Evolutionary conservation across 495 filamentous ascomycete genomes (phyloP).

Genomic region (Lepraria neglecta): DNA sequence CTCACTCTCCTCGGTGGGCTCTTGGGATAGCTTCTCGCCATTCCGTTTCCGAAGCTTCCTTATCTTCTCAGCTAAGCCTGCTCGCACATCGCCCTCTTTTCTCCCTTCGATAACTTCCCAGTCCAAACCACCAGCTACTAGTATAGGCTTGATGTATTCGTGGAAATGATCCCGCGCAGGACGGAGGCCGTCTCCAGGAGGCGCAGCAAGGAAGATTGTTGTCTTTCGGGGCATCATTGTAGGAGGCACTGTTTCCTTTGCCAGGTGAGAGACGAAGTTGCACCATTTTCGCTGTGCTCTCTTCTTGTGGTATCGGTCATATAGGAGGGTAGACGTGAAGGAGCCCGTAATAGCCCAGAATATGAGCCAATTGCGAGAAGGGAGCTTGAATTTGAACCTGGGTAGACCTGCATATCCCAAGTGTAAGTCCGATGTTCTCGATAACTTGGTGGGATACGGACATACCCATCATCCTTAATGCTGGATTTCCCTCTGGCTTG

Average conservation of each 20-base stretch:
- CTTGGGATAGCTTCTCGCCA: constrained; percentile 43
- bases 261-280: constrained; percentile 77
- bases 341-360: constrained; percentile 75
- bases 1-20: constrained; percentile 37
- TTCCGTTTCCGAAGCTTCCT: constrained; percentile 55
- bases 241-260: constrained; percentile 63
- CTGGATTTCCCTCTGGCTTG: constrained; percentile 50
- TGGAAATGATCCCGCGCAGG: constrained; percentile 86
- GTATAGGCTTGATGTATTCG: constrained; percentile 88
- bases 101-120: constrained; percentile 92
- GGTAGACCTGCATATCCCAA: constrained; percentile 52
- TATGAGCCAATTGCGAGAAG: constrained; percentile 96
- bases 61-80: constrained; percentile 73
- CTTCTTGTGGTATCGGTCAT: constrained; percentile 86
- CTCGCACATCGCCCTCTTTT: constrained; percentile 79
- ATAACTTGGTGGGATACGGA: background rate
- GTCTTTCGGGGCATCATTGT: constrained; percentile 74
- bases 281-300: constrained; percentile 79
- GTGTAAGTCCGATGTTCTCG: background rate
- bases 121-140: constrained; percentile 84
- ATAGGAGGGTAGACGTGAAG: constrained; percentile 69
- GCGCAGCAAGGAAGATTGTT: constrained; percentile 77
- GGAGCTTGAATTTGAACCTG: constrained; percentile 72
- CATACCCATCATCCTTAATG: constrained; percentile 65
- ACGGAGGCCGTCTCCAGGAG: constrained; percentile 77